A percentile compares a stretch with the other conserved stretches of the same genome.
phyloP scores from a whole-genome alignment of 2,329 filamentous ascomycete species.

The Magnaporthiopsis incrustans region DNA sequence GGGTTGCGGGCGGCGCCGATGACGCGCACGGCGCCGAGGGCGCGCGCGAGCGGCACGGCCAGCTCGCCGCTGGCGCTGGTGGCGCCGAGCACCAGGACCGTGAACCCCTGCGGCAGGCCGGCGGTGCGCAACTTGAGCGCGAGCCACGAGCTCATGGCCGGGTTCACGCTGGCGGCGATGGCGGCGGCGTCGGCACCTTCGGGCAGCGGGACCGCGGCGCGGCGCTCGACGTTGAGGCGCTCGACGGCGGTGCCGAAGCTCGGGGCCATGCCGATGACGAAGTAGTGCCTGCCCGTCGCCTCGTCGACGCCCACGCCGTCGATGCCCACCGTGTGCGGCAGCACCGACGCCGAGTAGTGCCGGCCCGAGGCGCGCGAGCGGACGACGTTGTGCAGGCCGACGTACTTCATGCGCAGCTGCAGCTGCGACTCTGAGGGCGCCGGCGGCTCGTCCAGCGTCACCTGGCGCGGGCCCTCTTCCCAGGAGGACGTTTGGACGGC shows the following conservation, averaged over 20 bases:
- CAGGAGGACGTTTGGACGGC: conserved; percentile 1
- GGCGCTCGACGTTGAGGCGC: conserved; percentile 36
- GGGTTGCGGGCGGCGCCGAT: conserved; percentile 43
- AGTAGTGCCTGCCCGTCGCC: conserved; percentile 38
- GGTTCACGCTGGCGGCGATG: conserved; percentile 46
- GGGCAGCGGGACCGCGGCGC: conserved; percentile 31
- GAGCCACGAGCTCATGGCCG: conserved; percentile 50
- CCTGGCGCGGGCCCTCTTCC: background rate
- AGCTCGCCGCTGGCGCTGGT: conserved; percentile 69
- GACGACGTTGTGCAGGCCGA: conserved; percentile 46
- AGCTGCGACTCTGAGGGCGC: conserved; percentile 18
- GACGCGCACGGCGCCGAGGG: conserved; percentile 39
- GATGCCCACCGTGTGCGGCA: conserved; percentile 43
- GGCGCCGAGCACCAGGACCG: conserved; percentile 71
- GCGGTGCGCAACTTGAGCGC: conserved; percentile 37
- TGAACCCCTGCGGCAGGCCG: conserved; percentile 31
- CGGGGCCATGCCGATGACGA: conserved; percentile 33
- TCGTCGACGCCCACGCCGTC: conserved; percentile 43
- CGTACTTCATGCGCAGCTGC: conserved; percentile 43
- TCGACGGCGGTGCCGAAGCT: conserved; percentile 36
- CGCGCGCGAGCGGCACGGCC: conserved; percentile 38
- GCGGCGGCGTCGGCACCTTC: conserved; percentile 36
- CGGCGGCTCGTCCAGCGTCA: background rate
- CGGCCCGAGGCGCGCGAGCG: conserved; percentile 41
- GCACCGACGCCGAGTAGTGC: conserved; percentile 42